Conservation (phyloP, 129 eudicot species). For the Tagetes erecta region DNA sequence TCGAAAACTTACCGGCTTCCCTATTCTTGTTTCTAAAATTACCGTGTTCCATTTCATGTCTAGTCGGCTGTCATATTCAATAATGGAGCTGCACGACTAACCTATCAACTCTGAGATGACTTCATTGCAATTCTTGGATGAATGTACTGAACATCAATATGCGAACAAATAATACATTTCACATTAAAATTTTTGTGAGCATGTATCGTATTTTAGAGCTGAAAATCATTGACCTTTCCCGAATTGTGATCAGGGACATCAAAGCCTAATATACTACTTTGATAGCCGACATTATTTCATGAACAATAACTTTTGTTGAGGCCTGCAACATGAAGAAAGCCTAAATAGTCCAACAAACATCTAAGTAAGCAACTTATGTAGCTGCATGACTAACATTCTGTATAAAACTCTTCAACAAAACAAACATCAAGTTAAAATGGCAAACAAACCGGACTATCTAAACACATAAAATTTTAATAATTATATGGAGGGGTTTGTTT, state of each 20-base stretch:
- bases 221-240: slow-evolving; percentile 65
- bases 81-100: too few species aligned
- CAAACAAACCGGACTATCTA: too few species aligned
- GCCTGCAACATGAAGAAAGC: slow-evolving; percentile 48
- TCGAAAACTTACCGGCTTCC: too few species aligned
- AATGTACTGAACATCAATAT: slow-evolving; percentile 85
- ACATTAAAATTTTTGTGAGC: neutral
- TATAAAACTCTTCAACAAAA: too few species aligned
- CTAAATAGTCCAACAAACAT: neutral
- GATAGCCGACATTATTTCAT: slow-evolving; percentile 55
- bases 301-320: slow-evolving; percentile 69
- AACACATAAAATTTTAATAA: too few species aligned
- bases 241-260: slow-evolving; percentile 94
- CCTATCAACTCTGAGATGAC: too few species aligned
- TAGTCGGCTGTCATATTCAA: too few species aligned
- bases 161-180: slow-evolving; percentile 25
- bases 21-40: too few species aligned
- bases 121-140: slow-evolving; percentile 68
- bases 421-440: too few species aligned
- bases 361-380: neutral
- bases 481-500: too few species aligned
- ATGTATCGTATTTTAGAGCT: neutral
- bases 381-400: too few species aligned
- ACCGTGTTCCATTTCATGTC: too few species aligned
- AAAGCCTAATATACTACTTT: slow-evolving; percentile 77